phyloP scores from a whole-genome alignment of 371 early-diverging fungal genomes.

The Rhizopus delemar region DNA sequence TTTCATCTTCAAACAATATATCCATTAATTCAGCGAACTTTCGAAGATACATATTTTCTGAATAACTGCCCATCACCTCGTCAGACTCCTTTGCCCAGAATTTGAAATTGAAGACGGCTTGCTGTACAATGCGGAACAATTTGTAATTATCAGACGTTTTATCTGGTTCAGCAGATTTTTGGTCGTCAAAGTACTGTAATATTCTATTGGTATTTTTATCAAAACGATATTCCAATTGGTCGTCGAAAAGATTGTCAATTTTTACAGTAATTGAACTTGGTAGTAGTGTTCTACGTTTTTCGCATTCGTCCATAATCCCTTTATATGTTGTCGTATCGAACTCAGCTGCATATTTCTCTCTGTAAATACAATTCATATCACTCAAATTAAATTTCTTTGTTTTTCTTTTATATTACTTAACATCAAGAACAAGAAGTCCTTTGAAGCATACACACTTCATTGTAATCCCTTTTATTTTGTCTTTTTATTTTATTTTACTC shows the following conservation, averaged over 20 bases:
- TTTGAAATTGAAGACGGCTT: constrained; percentile 20
- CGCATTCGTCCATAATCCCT: constrained; percentile 23
- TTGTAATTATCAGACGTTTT: constrained; percentile 25
- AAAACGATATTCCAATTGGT: constrained; percentile 22
- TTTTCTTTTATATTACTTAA: too few relatives aligned
- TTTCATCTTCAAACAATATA: constrained; percentile 27
- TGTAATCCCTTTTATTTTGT: too few relatives aligned
- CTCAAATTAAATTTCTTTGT: too few relatives aligned
- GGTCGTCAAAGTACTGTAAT: constrained; percentile 23
- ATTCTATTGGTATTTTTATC: constrained; percentile 20
- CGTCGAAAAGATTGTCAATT: constrained; percentile 18
- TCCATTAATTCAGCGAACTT: constrained; percentile 21
- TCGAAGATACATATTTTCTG: constrained; percentile 23
- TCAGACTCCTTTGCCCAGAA: constrained; percentile 20
- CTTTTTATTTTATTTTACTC: too few relatives aligned
- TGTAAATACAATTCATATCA: constrained; percentile 17
- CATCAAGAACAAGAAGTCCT: too few relatives aligned
- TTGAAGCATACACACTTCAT: too few relatives aligned
- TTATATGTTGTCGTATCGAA: constrained; percentile 18
- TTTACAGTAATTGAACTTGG: constrained; percentile 19
- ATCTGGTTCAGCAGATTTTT: constrained; percentile 18
- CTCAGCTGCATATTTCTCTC: constrained; percentile 19
- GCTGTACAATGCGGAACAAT: constrained; percentile 19
- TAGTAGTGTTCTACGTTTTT: constrained; percentile 22
- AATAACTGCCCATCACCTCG: constrained; percentile 21